Evolutionary conservation across 306 rosid genomes (phyloP).

Genomic region (Cicer bijugum): DNA sequence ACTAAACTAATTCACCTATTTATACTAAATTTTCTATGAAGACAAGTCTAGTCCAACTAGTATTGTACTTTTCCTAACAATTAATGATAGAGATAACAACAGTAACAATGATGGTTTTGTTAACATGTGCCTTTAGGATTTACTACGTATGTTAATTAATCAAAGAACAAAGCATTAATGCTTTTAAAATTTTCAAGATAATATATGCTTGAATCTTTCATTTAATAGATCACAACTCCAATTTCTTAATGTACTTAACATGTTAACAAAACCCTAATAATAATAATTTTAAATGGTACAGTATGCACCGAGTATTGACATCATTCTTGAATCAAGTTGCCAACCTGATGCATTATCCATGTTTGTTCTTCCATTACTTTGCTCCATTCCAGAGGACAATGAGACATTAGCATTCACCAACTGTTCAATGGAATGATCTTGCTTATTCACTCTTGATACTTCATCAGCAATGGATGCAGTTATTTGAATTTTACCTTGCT

Average conservation of each 20-base stretch:
- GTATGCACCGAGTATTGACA: conserved; percentile 28
- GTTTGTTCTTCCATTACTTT: conserved; percentile 69
- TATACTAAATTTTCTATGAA: conserved; percentile 5
- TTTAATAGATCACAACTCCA: conserved; percentile 7
- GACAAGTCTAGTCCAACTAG: conserved; percentile 19
- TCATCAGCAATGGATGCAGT: conserved; percentile 71
- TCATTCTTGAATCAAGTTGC: conserved; percentile 44
- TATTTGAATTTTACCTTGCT: conserved; percentile 60
- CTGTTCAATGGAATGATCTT: conserved; percentile 62
- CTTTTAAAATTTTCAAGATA: conserved; percentile 24
- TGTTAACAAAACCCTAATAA: not conserved
- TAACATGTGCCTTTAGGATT: not conserved
- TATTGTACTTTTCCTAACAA: not conserved
- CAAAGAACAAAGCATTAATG: not conserved
- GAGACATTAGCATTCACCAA: conserved; percentile 60
- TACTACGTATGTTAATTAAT: conserved; percentile 2
- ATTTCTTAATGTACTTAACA: conserved; percentile 8
- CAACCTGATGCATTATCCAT: conserved; percentile 73
- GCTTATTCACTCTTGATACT: conserved; percentile 67
- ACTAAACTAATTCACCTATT: conserved; percentile 13
- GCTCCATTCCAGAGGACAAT: conserved; percentile 63
- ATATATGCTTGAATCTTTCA: not conserved
- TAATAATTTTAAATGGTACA: conserved; percentile 20
- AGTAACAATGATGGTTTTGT: conserved; percentile 9
- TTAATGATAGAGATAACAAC: not conserved